Evolutionary conservation across 352 stramenopile genomes (phyloP), one percentile per base, ranked within the genome.

Genomic region (Pythium rishiriense): DNA sequence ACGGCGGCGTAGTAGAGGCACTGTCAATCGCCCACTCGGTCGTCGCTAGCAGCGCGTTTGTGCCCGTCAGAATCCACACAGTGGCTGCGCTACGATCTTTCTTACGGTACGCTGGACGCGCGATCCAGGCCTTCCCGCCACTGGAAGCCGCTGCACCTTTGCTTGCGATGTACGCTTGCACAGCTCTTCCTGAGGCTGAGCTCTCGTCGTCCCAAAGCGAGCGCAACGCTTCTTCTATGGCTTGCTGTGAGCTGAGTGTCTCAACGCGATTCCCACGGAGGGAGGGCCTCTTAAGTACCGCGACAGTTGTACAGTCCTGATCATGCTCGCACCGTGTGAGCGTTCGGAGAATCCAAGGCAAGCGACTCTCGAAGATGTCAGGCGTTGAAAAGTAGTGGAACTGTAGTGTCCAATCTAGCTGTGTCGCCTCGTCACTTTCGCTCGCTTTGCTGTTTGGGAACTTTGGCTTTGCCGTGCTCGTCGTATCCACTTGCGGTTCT

Each of bases 51-150:
- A 22, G 19, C 12, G 14, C 6, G 3, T 59, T 59, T 47, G 58
- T 74, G 49, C 72, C 69, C 8, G 78, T 84, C 68, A 89, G 74
- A 42, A 88, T 81, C 79, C 78, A 88, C 25, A 91, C 50, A 5
- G 58, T 76, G 5, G 81, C 76, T 31, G 75, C 62, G 22, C 61
- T 58, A 12, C 72, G 75, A 28, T 87, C 75, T 37, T 71, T 80
- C 61, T 88, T 88, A 24, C 78, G 78, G 48, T 71, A 88, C 28
- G 66, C 77, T 49, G 74, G 73, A 10, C 81, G 74, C 22, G 73
- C 66, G 42, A 90, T 82, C 81, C 81, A 90, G 15, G 79, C 79
- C 50, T 70, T 78, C 17, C 67, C 46, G 19, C 28, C 25, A 21
- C 33, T 33, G 10, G 4, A 12, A 29, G 31, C 33, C 7, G 1